These are phyloP conservation scores for Nicotiana attenuata DNA, from an alignment of 257 asterid genomes.

Conservation along the genomic window DNA sequence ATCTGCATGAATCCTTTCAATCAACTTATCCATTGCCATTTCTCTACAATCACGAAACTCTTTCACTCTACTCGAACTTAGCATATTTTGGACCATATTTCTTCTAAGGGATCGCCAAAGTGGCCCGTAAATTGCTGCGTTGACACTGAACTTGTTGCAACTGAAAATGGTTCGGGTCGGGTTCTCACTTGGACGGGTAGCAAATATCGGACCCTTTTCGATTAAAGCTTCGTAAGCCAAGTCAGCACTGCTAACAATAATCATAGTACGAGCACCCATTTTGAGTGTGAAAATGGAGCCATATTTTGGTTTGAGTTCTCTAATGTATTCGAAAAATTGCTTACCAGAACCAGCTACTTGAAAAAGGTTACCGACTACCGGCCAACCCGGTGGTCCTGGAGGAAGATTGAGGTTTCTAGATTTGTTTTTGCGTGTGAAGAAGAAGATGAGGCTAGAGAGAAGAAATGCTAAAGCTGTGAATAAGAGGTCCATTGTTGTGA, in stretches of 20 bases:
- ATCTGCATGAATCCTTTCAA: slow-evolving; percentile 44
- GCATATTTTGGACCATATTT: slow-evolving; percentile 89
- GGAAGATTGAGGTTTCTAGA: slow-evolving; percentile 58
- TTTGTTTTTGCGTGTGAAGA: slow-evolving; percentile 36
- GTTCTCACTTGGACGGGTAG: slow-evolving; percentile 74
- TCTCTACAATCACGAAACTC: slow-evolving; percentile 55
- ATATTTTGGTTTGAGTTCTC: slow-evolving; percentile 56
- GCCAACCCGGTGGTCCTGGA: slow-evolving; percentile 91
- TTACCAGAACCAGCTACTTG: slow-evolving; percentile 85
- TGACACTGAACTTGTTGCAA: slow-evolving; percentile 79
- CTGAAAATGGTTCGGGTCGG: slow-evolving; percentile 80
- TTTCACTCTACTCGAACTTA: slow-evolving; percentile 46
- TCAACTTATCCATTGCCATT: slow-evolving; percentile 58
- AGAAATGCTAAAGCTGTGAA: slow-evolving; percentile 56
- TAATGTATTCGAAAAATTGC: slow-evolving; percentile 58
- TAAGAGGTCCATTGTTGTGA: slow-evolving; percentile 16
- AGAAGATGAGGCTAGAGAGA: slow-evolving; percentile 42
- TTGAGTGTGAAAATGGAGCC: slow-evolving; percentile 69
- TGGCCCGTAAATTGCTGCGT: slow-evolving; percentile 73
- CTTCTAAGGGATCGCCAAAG: slow-evolving; percentile 83
- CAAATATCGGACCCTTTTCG: slow-evolving; percentile 65
- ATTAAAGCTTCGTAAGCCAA: slow-evolving; percentile 62
- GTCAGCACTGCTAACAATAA: slow-evolving; percentile 48
- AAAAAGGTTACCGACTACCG: slow-evolving; percentile 80
- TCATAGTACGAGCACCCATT: slow-evolving; percentile 87